Percentiles rank a stretch among this genome's conserved stretches.
phyloP scores from a whole-genome alignment of 1,139 yeast genomes.

The Zygoascus meyerae region DNA sequence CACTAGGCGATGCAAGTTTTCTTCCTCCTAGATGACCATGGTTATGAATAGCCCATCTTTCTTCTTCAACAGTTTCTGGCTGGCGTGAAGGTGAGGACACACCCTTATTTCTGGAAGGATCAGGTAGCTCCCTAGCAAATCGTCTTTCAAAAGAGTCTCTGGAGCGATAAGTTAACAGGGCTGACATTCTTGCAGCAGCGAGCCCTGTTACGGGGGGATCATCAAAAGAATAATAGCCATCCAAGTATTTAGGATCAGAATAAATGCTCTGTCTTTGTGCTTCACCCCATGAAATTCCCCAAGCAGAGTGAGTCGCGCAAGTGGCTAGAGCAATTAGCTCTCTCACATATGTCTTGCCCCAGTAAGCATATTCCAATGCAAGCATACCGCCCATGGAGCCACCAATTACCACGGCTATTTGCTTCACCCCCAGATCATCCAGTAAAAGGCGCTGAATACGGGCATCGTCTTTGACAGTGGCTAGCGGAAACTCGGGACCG shows the following conservation, averaged over 20 bases:
- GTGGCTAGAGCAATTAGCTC: slow-evolving; percentile 84
- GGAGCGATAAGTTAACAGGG: slow-evolving; percentile 84
- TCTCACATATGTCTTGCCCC: slow-evolving; percentile 63
- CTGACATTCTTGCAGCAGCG: slow-evolving; percentile 97
- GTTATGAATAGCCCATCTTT: slow-evolving; percentile 58
- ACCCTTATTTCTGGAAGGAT: slow-evolving; percentile 36
- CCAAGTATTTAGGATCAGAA: slow-evolving; percentile 85
- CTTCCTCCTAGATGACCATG: slow-evolving; percentile 47
- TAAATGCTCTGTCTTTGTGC: slow-evolving; percentile 95
- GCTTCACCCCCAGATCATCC: slow-evolving; percentile 63
- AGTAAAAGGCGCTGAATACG: slow-evolving; percentile 68
- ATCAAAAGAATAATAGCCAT: slow-evolving; percentile 74
- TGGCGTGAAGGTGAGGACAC: slow-evolving; percentile 27
- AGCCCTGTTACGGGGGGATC: slow-evolving; percentile 82
- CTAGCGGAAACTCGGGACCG: slow-evolving; percentile 93
- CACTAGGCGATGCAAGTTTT: slow-evolving; percentile 19
- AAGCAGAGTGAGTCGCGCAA: slow-evolving; percentile 89
- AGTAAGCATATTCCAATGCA: slow-evolving; percentile 78
- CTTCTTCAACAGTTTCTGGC: slow-evolving; percentile 42
- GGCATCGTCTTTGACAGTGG: slow-evolving; percentile 88
- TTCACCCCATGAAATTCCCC: slow-evolving; percentile 99
- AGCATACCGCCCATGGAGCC: slow-evolving; percentile 99
- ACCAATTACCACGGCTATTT: slow-evolving; percentile 81
- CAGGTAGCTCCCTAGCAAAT: slow-evolving; percentile 76
- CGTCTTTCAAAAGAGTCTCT: slow-evolving; percentile 86